Evolutionary conservation across 2,329 filamentous ascomycete genomes (phyloP).

Genomic region (Penicillium oxalicum): DNA sequence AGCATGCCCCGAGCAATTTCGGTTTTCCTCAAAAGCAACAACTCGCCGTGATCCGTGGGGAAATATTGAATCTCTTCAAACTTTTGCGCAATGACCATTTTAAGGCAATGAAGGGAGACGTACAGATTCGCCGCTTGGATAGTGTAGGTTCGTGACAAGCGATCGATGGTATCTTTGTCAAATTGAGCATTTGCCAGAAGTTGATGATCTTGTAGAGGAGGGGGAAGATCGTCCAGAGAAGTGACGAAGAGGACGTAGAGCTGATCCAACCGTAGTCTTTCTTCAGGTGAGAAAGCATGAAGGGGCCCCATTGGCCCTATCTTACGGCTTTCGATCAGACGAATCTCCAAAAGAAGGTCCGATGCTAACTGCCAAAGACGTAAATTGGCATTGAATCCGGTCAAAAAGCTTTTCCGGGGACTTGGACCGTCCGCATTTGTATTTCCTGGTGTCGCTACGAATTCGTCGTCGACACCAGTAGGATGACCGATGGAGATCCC

Average conservation of each 20-base stretch:
- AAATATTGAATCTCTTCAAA: constrained; percentile 18
- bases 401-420: constrained; percentile 28
- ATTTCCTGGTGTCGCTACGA: constrained; percentile 15
- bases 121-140: constrained; percentile 42
- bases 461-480: constrained; percentile 15
- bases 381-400: constrained; percentile 42
- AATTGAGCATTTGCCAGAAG: constrained; percentile 5
- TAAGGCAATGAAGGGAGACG: constrained; percentile 31
- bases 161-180: constrained; percentile 3
- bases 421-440: constrained; percentile 1
- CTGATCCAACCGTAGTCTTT: constrained; percentile 30
- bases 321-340: constrained; percentile 10
- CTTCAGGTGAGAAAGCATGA: constrained; percentile 12
- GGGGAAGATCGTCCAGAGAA: constrained; percentile 37
- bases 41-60: constrained; percentile 9
- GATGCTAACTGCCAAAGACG: constrained; percentile 40
- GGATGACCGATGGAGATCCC: constrained; percentile 34
- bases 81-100: constrained; percentile 35
- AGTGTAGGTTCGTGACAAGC: constrained; percentile 18
- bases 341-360: constrained; percentile 36
- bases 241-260: constrained; percentile 40
- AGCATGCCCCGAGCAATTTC: constrained; percentile 44
- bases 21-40: constrained; percentile 29
- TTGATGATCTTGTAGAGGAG: constrained; percentile 27
- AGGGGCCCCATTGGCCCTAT: constrained; percentile 1